A percentile compares a stretch with the other conserved stretches of the same genome.
Evolutionary conservation across 2,329 filamentous ascomycete species (phyloP).

Genomic region (Grosmannia serpens): DNA sequence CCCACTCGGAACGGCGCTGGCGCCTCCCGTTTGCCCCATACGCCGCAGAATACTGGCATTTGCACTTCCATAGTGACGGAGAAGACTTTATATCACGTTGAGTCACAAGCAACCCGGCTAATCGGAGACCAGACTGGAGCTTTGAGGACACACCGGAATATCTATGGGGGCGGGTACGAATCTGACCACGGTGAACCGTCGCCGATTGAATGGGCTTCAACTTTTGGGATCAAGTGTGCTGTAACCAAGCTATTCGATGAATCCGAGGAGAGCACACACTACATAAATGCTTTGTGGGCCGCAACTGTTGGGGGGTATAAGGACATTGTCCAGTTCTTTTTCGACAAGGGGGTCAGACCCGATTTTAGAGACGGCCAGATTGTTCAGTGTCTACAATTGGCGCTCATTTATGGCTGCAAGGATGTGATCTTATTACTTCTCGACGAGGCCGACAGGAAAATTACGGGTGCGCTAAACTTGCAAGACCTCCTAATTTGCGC

Average conservation of each 20-base stretch:
- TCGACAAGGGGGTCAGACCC: not conserved
- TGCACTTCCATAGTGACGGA: not conserved
- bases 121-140: not conserved
- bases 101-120: not conserved
- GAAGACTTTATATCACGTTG: not conserved
- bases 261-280: not conserved
- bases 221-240: not conserved
- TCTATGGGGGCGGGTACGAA: too few relatives aligned
- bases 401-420: too few relatives aligned
- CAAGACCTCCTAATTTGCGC: too few relatives aligned
- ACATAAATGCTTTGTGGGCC: not conserved
- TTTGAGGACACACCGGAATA: not conserved
- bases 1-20: too few relatives aligned
- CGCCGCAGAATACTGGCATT: not conserved
- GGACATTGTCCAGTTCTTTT: not conserved
- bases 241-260: not conserved
- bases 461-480: too few relatives aligned
- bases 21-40: not conserved
- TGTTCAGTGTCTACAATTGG: too few relatives aligned
- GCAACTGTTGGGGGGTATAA: not conserved
- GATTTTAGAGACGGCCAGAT: not conserved
- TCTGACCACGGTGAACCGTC: too few relatives aligned
- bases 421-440: not conserved
- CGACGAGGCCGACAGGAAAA: not conserved
- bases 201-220: not conserved